Conservation (phyloP, 768 basidiomycete genomes). For the Lyophyllum atratum region DNA sequence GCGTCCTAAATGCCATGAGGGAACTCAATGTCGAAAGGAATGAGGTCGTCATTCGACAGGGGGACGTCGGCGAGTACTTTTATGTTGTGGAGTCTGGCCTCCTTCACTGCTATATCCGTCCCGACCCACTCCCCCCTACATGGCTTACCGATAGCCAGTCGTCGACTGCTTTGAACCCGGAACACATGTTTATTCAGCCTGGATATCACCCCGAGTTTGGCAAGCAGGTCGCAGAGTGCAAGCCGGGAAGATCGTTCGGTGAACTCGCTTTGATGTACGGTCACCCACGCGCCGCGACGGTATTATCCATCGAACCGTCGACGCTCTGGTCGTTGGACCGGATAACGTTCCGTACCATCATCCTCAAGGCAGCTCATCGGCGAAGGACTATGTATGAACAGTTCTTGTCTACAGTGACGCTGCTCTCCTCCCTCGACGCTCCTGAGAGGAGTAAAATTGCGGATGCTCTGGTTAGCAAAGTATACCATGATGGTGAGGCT, state of each 20-base stretch:
- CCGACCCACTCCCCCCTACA: conserved; percentile 62
- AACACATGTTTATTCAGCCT: conserved; percentile 61
- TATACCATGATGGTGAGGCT: conserved; percentile 80
- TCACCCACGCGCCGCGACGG: conserved; percentile 93
- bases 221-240: conserved; percentile 82
- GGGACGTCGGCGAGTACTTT: conserved; percentile 95
- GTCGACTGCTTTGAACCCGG: conserved; percentile 36
- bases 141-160: conserved; percentile 51
- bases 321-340: conserved; percentile 96
- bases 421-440: conserved; percentile 83
- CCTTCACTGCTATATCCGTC: conserved; percentile 80
- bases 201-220: conserved; percentile 74
- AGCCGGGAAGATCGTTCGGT: conserved; percentile 86
- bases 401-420: conserved; percentile 88
- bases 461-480: conserved; percentile 85
- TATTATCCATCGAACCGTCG: conserved; percentile 78
- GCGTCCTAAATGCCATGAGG: conserved; percentile 94
- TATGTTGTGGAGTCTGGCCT: conserved; percentile 94
- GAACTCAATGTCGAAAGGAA: conserved; percentile 72
- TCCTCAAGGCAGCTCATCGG: conserved; percentile 88
- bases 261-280: conserved; percentile 99
- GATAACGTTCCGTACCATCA: conserved; percentile 97
- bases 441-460: conserved; percentile 96
- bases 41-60: conserved; percentile 95
- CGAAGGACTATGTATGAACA: conserved; percentile 95